These are phyloP conservation scores for Apiotrichum sp. DNA, from an alignment of 1,284 basidiomycete species.

Conservation along the genomic window DNA sequence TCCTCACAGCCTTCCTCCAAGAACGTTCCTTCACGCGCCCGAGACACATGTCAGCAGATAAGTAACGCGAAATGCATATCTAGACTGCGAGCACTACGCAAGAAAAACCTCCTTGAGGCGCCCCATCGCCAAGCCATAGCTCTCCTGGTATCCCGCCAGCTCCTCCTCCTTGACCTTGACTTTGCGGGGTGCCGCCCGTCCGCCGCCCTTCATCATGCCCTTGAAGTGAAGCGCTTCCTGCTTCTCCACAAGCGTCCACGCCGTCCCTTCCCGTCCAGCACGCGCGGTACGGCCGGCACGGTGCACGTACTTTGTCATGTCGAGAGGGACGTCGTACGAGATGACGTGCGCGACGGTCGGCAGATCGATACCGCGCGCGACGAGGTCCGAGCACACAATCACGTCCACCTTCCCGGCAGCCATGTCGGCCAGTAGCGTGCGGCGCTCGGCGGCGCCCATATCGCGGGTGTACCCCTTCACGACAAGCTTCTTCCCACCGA, in stretches of 20 bases:
- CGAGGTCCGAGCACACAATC: conserved; percentile 93
- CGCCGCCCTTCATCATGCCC: conserved; percentile 67
- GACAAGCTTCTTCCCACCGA: conserved; percentile 45
- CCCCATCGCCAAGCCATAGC: conserved; percentile 55
- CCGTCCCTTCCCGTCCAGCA: conserved; percentile 76
- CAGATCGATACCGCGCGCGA: conserved; percentile 95
- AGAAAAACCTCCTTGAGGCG: conserved; percentile 20
- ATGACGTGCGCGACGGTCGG: conserved; percentile 85
- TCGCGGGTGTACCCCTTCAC: conserved; percentile 82
- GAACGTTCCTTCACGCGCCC: too few relatives aligned
- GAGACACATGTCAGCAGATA: too few relatives aligned
- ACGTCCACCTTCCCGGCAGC: conserved; percentile 74
- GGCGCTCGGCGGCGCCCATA: conserved; percentile 66
- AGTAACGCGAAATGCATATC: too few relatives aligned
- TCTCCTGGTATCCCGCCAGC: conserved; percentile 53
- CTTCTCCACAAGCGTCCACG: conserved; percentile 92
- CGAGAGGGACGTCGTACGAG: conserved; percentile 91
- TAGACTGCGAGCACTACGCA: too few relatives aligned
- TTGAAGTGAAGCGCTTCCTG: conserved; percentile 95
- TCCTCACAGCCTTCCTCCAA: too few relatives aligned
- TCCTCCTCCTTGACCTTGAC: conserved; percentile 63
- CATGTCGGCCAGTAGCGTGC: conserved; percentile 71
- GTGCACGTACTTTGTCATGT: conserved; percentile 96
- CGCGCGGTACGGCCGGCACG: conserved; percentile 91
- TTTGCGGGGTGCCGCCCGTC: conserved; percentile 68